Evolutionary conservation across 768 basidiomycete species (phyloP), one percentile per base, ranked within the genome.

Genomic region (Boletus coccyginus): DNA sequence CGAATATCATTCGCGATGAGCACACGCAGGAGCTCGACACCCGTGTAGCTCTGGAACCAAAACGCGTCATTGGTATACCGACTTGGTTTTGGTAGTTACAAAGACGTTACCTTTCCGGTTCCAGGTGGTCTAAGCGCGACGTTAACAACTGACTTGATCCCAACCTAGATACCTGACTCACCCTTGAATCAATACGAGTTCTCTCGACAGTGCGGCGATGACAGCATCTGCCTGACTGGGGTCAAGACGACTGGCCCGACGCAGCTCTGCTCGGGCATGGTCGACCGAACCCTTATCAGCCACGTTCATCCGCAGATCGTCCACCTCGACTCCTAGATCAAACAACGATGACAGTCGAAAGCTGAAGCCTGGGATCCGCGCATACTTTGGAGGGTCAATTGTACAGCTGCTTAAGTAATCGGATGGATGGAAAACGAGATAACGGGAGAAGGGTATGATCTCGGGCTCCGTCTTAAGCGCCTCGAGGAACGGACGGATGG

Each of bases 141-240:
- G 27, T 27, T 6, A 6, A 5, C 27, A 5, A 27, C 27, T 4
- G 27, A 27, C 27, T 27, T 0, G 27, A 3, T 27, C 1, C 21
- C 21, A 21, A 21, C 1, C 6, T 27, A 6, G 4, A 27, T 6
- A 2, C 52, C 36, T 1, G 50, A 60, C 73, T 59, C 62, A 88
- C 85, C 90, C 90, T 71, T 92, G 88, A 38, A 92, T 86, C 46
- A 92, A 69, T 0, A 81, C 74, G 0, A 91, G 66, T 60, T 21
- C 21, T 21, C 21, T 21, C 2, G 21, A 21, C 21, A 21, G 66
- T 0, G 81, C 74, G 53, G 85, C 80, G 5, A 92, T 66, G 3
- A 92, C 73, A 1, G 90, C 84, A 52, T 88, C 84, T 0, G 79
- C 84, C 64, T 92, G 90, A 66, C 86, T 87, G 0, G 80, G 74